Base-by-base conservation (phyloP, 805 yeast species). In the Candida ortonii region DNA sequence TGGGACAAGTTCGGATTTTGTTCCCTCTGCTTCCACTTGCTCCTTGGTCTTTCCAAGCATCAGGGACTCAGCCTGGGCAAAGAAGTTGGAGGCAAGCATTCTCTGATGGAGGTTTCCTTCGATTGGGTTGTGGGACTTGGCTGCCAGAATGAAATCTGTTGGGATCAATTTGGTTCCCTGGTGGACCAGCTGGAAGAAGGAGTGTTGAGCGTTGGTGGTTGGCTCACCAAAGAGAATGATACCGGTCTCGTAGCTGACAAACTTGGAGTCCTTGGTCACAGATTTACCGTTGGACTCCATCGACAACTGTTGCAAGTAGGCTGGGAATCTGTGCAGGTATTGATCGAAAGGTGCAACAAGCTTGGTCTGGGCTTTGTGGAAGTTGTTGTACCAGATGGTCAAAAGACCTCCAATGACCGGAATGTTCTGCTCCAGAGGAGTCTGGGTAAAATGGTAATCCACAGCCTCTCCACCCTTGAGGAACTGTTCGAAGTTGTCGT, bases 221-320 rank as follows among this genome's bases (percentile, higher is more conserved):
- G 98, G 97, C 72, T 93, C 98, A 59, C 98, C 98, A 57, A 93
- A 93, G 55, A 93, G 71, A 46, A 93, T 87, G 42, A 95, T 74
- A 53, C 98, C 98, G 30, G 97, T 90, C 57, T 93, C 88, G 76
- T 93, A 93, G 71, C 80, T 78, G 61, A 95, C 87, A 71, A 82
- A 88, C 48, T 77, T 80, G 59, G 87, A 84, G 56, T 86, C 88
- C 68, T 97, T 83, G 55, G 95, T 84, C 52, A 93, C 97, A 29
- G 95, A 81, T 71, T 93, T 93, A 72, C 98, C 98, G 71, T 93
- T 93, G 41, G 97, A 88, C 72, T 93, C 98, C 98, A 93, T 93
- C 21, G 95, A 85, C 64, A 93, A 76, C 71, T 93, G 98, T 75
- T 93, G 98, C 68, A 93, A 76, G 71, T 93, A 93, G 41, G 99